Evolutionary conservation across 2,329 filamentous ascomycete species (phyloP).

Genomic region (Microsporum canis): DNA sequence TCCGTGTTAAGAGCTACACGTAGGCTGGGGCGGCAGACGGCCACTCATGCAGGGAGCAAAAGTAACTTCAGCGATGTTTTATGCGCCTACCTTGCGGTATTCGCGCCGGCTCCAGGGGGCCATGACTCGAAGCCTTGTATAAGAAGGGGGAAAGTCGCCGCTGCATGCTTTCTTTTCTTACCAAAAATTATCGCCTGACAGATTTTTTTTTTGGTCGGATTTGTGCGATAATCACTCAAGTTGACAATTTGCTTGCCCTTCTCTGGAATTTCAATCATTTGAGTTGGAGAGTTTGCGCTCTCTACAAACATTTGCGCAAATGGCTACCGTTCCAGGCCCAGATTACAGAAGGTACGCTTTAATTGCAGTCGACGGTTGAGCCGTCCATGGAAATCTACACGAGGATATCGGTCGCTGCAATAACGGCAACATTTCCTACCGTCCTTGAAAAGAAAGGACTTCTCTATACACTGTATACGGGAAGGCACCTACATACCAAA

Average conservation of each 20-base stretch:
- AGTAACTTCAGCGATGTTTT: background rate
- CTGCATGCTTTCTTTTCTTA: conserved; percentile 1
- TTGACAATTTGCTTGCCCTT: background rate
- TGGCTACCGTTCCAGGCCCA: conserved; percentile 15
- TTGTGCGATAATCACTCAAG: background rate
- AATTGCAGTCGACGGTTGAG: background rate
- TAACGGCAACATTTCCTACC: background rate
- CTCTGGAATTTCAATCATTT: background rate
- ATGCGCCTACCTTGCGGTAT: conserved; percentile 1
- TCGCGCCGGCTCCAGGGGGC: background rate
- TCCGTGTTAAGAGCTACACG: background rate
- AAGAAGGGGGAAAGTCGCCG: background rate
- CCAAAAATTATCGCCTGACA: background rate
- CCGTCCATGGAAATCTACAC: background rate
- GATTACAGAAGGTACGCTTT: conserved; percentile 28
- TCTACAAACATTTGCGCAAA: background rate
- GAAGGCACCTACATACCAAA: background rate
- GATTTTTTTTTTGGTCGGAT: background rate
- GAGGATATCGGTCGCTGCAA: background rate
- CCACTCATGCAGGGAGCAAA: background rate
- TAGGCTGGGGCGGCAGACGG: background rate
- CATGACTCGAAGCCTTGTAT: background rate
- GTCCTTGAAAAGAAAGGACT: background rate
- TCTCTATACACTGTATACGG: background rate
- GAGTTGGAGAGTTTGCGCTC: conserved; percentile 1